Evolutionary conservation across 345 rosid species (phyloP).

Genomic region (Eucalyptus leucophloia): DNA sequence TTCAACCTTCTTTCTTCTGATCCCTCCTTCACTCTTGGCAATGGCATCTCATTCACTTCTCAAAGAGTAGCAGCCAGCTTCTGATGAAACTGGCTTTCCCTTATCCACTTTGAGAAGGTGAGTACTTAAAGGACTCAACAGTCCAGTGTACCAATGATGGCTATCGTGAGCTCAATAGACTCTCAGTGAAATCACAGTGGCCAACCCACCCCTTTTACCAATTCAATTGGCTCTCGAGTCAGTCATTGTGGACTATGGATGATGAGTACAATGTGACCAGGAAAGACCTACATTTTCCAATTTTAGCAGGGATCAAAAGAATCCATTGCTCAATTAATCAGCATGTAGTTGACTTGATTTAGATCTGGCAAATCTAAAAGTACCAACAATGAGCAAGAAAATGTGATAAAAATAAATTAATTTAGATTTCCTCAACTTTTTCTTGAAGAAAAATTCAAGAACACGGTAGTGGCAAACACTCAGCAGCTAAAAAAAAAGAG

Average conservation of each 20-base stretch:
- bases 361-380: slow-evolving; percentile 7
- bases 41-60: slow-evolving; percentile 96
- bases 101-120: slow-evolving; percentile 23
- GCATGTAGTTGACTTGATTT: slow-evolving; percentile 7
- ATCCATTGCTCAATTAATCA: slow-evolving; percentile 36
- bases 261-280: slow-evolving; percentile 73
- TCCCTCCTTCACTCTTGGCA: slow-evolving; percentile 33
- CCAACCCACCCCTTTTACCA: slow-evolving; percentile 77
- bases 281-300: slow-evolving; percentile 80
- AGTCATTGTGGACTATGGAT: slow-evolving; percentile 51
- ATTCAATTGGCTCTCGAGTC: slow-evolving; percentile 72
- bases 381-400: background rate
- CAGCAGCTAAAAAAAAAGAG: background rate
- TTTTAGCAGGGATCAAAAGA: slow-evolving; percentile 57
- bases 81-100: slow-evolving; percentile 65
- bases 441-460: background rate
- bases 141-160: slow-evolving; percentile 35
- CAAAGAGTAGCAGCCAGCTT: slow-evolving; percentile 89
- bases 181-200: slow-evolving; percentile 73
- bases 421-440: background rate
- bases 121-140: slow-evolving; percentile 38
- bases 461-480: background rate
- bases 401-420: background rate
- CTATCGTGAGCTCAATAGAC: slow-evolving; percentile 52
- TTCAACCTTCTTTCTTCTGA: slow-evolving; percentile 26